These are phyloP conservation scores for Colletotrichum sp. DNA, from an alignment of 2,329 filamentous ascomycete species.

Conservation along the genomic window DNA sequence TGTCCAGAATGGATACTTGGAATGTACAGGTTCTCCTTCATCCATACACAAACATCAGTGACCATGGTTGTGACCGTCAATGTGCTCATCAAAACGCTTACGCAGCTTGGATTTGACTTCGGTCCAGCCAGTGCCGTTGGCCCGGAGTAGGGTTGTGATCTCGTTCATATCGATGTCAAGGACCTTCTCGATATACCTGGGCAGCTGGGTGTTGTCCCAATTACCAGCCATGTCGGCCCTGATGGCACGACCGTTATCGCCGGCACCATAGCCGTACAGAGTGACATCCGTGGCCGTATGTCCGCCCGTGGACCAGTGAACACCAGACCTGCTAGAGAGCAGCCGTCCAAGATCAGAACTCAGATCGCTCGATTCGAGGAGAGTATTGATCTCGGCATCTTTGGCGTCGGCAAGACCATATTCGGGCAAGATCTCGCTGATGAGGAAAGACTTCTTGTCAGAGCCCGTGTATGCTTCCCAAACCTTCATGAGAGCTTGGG, in stretches of 20 bases:
- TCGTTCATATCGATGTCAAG: conserved; percentile 26
- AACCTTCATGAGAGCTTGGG: conserved; percentile 31
- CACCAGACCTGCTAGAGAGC: conserved; percentile 25
- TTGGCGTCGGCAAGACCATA: conserved; percentile 36
- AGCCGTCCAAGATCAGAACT: conserved; percentile 29
- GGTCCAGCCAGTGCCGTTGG: conserved; percentile 28
- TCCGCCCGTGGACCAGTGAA: conserved; percentile 29
- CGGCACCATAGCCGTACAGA: conserved; percentile 36
- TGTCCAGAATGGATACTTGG: background rate
- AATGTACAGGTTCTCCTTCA: background rate
- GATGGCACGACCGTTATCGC: conserved; percentile 15
- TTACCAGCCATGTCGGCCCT: conserved; percentile 26
- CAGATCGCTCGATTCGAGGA: conserved; percentile 30
- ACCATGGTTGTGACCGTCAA: conserved; percentile 6
- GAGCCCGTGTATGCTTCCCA: conserved; percentile 32
- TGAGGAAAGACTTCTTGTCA: conserved; percentile 32
- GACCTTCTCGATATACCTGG: conserved; percentile 27
- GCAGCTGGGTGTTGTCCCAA: conserved; percentile 31
- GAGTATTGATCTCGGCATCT: conserved; percentile 30
- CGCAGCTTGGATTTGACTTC: conserved; percentile 22
- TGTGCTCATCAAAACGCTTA: conserved; percentile 9
- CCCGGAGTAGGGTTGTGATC: conserved; percentile 25
- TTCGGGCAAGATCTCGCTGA: conserved; percentile 30
- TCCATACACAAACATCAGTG: background rate
- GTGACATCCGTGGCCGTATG: conserved; percentile 35